Conservation (phyloP, 225 moss, liverwort and hornwort species). For the Straminergon stramineum region DNA sequence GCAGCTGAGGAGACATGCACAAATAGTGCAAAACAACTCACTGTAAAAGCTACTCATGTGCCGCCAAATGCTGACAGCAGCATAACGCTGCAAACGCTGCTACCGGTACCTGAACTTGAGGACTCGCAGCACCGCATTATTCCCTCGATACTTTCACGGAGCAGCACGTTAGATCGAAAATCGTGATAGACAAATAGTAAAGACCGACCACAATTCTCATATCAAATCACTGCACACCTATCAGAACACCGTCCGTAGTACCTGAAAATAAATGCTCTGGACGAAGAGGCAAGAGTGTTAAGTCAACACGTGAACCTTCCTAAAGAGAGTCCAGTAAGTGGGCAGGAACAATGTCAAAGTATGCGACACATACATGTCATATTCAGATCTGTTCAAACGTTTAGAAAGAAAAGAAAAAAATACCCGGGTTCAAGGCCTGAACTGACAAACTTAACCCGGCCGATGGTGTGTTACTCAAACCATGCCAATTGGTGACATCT, state of each 20-base stretch:
- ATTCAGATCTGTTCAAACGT: no score
- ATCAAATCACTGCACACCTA: neutral
- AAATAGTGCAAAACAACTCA: neutral
- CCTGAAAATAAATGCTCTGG: neutral
- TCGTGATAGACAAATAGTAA: neutral
- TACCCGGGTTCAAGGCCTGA: neutral
- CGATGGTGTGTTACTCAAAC: neutral
- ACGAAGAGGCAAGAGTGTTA: no score
- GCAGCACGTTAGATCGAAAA: neutral
- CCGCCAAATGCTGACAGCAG: neutral
- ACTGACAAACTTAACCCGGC: neutral
- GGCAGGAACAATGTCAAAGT: no score
- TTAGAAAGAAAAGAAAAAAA: neutral
- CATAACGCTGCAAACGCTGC: no score
- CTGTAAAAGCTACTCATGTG: neutral
- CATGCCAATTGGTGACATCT: neutral
- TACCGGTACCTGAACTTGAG: neutral
- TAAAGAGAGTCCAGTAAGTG: no score
- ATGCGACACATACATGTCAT: no score
- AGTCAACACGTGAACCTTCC: no score
- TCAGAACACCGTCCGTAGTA: neutral
- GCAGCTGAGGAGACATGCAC: fast-evolving
- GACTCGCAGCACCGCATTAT: neutral
- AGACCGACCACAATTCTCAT: neutral
- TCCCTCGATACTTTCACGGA: neutral